Percentiles rank a stretch among this genome's conserved stretches.
Conservation (phyloP, 352 stramenopile species). For the Globisporangium spinosum region DNA sequence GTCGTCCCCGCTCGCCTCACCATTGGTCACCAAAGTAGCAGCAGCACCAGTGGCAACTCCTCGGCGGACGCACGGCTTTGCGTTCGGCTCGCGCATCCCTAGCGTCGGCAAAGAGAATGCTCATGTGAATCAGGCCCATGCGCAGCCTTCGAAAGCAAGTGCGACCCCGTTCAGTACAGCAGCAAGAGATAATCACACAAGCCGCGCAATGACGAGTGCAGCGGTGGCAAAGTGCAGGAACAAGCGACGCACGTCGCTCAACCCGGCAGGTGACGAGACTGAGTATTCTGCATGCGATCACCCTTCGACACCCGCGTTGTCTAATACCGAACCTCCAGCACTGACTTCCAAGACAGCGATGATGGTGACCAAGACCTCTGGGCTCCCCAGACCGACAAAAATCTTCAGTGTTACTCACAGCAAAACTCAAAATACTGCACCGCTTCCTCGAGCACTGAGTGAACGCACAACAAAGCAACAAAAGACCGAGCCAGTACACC, state of each 20-base stretch:
- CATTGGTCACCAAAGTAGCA: not conserved
- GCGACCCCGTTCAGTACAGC: not conserved
- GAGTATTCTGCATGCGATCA: constrained; percentile 6
- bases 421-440: not conserved
- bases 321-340: constrained; percentile 11
- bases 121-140: not conserved
- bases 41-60: not conserved
- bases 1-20: not conserved
- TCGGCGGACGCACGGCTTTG: not conserved
- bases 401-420: not conserved
- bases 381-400: constrained; percentile 7
- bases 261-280: constrained; percentile 11
- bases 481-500: not conserved
- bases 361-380: constrained; percentile 5
- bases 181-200: not conserved
- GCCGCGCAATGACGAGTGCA: not conserved
- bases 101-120: not conserved
- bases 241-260: constrained; percentile 15
- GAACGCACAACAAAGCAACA: not conserved
- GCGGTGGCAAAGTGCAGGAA: constrained; percentile 1
- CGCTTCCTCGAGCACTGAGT: not conserved
- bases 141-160: not conserved
- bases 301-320: not conserved
- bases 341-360: constrained; percentile 7
- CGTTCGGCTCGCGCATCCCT: constrained; percentile 12